A percentile compares a stretch with the other conserved stretches of the same genome.
Evolutionary conservation across 495 filamentous ascomycete genomes (phyloP).

Genomic region (Penicillium tannophilum): DNA sequence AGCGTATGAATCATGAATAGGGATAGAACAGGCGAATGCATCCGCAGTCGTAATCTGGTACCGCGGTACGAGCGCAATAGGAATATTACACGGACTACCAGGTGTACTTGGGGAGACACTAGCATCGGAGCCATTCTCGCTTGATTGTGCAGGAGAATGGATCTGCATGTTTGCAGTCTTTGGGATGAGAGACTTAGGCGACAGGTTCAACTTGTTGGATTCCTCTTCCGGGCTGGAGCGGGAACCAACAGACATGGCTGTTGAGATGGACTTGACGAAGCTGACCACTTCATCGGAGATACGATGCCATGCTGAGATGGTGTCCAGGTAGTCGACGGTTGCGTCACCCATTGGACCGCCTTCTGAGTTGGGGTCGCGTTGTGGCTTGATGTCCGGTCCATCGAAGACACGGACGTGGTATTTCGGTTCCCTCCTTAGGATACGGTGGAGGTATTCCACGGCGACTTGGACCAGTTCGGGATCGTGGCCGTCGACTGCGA

Average conservation of each 20-base stretch:
- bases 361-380: constrained; percentile 32
- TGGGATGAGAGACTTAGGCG: constrained; percentile 40
- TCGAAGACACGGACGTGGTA: constrained; percentile 56
- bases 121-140: constrained; percentile 32
- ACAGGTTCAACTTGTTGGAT: constrained; percentile 21
- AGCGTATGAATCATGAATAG: constrained; percentile 75
- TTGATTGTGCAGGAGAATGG: constrained; percentile 32
- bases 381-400: constrained; percentile 48
- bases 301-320: constrained; percentile 71
- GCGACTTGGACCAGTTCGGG: constrained; percentile 53
- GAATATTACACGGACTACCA: constrained; percentile 33
- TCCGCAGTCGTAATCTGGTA: constrained; percentile 80
- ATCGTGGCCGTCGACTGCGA: constrained; percentile 80
- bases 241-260: constrained; percentile 16
- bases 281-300: constrained; percentile 65
- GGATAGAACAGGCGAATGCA: constrained; percentile 67
- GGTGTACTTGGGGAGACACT: constrained; percentile 25
- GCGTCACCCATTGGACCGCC: constrained; percentile 43
- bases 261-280: constrained; percentile 54
- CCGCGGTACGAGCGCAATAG: constrained; percentile 73
- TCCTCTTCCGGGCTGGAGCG: constrained; percentile 24
- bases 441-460: constrained; percentile 61
- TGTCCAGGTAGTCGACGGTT: constrained; percentile 65
- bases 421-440: constrained; percentile 57
- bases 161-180: constrained; percentile 35